Evolutionary conservation across 2,329 filamentous ascomycete species (phyloP).

Genomic region (Cadophora luteo-olivacea): DNA sequence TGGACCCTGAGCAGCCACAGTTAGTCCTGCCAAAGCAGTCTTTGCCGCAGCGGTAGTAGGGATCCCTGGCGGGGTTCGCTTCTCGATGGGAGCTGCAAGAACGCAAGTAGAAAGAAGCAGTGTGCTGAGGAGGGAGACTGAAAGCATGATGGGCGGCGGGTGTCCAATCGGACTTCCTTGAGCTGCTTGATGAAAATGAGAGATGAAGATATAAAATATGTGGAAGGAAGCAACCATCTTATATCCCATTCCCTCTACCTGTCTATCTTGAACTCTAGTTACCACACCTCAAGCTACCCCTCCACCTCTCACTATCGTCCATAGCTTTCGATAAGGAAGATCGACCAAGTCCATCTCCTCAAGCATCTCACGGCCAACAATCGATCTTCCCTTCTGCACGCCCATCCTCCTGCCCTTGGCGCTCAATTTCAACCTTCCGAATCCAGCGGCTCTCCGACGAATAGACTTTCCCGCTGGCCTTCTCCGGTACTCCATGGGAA

Average conservation of each 20-base stretch:
- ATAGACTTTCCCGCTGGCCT: conserved; percentile 16
- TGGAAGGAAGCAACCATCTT: conserved; percentile 12
- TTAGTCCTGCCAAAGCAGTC: conserved; percentile 62
- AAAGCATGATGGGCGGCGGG: conserved; percentile 25
- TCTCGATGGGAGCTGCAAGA: conserved; percentile 35
- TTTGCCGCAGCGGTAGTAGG: conserved; percentile 64
- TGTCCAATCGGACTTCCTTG: background rate
- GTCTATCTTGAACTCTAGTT: background rate
- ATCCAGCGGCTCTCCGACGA: conserved; percentile 24
- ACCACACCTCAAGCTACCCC: conserved; percentile 6
- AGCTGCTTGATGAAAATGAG: background rate
- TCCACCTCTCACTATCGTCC: conserved; percentile 1
- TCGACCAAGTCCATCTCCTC: background rate
- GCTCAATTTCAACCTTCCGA: conserved; percentile 21
- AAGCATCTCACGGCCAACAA: conserved; percentile 11
- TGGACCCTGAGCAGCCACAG: conserved; percentile 60
- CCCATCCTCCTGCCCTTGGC: conserved; percentile 17
- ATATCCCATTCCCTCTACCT: background rate
- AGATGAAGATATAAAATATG: conserved; percentile 13
- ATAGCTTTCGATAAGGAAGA: conserved; percentile 8
- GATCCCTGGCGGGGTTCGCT: conserved; percentile 64
- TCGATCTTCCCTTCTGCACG: conserved; percentile 14
- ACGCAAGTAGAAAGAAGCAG: conserved; percentile 28
- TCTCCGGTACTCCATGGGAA: background rate
- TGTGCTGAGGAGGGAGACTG: conserved; percentile 25